Evolutionary conservation across 345 rosid species (phyloP).

Genomic region (Ailanthus altissimus): DNA sequence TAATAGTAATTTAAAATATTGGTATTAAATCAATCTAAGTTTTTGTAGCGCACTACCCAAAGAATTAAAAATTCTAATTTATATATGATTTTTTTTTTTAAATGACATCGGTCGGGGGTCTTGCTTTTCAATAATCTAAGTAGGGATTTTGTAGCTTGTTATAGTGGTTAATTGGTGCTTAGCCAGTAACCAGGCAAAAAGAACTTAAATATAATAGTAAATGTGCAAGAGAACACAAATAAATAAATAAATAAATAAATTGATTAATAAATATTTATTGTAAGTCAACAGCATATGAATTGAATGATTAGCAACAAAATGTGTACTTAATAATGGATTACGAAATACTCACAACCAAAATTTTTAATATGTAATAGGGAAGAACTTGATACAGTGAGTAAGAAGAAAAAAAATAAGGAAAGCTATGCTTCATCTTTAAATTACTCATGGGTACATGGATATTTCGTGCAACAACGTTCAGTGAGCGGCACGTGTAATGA

Average conservation of each 20-base stretch:
- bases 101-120: too few relatives aligned
- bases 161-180: constrained; percentile 1
- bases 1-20: too few relatives aligned
- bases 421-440: not conserved
- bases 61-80: not conserved
- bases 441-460: not conserved
- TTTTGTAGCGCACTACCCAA: not conserved
- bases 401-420: not conserved
- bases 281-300: constrained; percentile 22
- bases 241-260: not conserved
- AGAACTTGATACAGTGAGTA: constrained; percentile 16
- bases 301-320: constrained; percentile 22
- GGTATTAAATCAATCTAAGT: too few relatives aligned
- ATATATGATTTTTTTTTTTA: too few relatives aligned
- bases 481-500: not conserved
- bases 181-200: not conserved
- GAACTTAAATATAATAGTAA: not conserved
- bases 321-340: constrained; percentile 17
- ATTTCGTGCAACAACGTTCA: not conserved
- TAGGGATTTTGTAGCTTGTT: not conserved
- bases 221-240: not conserved
- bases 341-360: constrained; percentile 16
- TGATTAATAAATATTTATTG: too few relatives aligned
- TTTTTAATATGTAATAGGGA: not conserved
- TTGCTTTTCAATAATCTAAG: not conserved